Evolutionary conservation across 805 yeast genomes (phyloP).

Genomic region (Yamadazyma tumulicola): DNA sequence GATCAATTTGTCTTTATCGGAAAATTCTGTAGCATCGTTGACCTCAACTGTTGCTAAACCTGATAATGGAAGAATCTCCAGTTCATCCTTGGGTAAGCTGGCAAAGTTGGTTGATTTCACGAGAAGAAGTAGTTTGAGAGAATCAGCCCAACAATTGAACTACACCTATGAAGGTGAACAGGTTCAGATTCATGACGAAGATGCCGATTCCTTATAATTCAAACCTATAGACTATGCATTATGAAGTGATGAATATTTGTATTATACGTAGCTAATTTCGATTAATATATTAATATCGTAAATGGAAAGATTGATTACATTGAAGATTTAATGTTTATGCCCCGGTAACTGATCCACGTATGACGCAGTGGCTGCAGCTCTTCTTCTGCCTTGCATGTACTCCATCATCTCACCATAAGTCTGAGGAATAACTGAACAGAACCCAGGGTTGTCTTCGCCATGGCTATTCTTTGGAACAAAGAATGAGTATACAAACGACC

Average conservation of each 20-base stretch:
- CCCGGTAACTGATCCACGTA: conserved; percentile 45
- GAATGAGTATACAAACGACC: conserved; percentile 85
- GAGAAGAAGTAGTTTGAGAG: conserved; percentile 40
- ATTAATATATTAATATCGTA: conserved; percentile 9
- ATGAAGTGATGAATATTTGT: conserved; percentile 1
- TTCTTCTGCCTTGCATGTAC: conserved; percentile 84
- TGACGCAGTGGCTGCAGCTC: conserved; percentile 77
- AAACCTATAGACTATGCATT: background rate
- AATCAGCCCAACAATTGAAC: conserved; percentile 34
- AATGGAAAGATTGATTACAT: no score
- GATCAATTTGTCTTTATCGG: conserved; percentile 16
- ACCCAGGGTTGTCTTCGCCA: conserved; percentile 49
- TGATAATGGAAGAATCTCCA: conserved; percentile 12
- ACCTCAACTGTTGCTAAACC: conserved; percentile 10
- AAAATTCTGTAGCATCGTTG: conserved; percentile 18
- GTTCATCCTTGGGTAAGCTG: conserved; percentile 18
- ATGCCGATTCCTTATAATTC: conserved; percentile 16
- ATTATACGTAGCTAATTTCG: conserved; percentile 7
- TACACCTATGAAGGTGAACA: conserved; percentile 28
- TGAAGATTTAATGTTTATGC: no score
- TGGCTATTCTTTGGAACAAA: conserved; percentile 65
- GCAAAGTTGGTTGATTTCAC: conserved; percentile 49
- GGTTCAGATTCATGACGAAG: conserved; percentile 33
- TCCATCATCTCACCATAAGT: conserved; percentile 91
- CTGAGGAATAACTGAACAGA: conserved; percentile 76